Percentiles rank a stretch among this genome's conserved stretches.
Evolutionary conservation across 805 yeast genomes (phyloP).

Genomic region (Hanseniaspora valbyensis): DNA sequence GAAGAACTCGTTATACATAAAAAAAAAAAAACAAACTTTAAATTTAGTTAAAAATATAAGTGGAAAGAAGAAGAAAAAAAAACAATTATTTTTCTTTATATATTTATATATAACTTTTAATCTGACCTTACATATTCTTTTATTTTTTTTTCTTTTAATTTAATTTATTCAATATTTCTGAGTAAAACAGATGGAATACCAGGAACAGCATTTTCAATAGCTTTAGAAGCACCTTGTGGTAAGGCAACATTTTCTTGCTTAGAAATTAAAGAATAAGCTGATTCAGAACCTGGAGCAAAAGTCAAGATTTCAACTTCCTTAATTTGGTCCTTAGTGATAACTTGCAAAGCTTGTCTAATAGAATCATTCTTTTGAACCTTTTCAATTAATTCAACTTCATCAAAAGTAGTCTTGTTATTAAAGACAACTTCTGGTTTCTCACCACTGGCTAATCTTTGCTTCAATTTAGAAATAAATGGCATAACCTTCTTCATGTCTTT

Average conservation of each 20-base stretch:
- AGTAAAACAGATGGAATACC: constrained; percentile 84
- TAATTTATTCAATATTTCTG: constrained; percentile 40
- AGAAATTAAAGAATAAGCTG: constrained; percentile 55
- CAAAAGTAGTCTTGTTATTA: constrained; percentile 76
- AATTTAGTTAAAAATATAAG: too few relatives aligned
- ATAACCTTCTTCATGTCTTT: constrained; percentile 94
- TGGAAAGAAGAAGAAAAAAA: too few relatives aligned
- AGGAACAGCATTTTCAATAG: constrained; percentile 75
- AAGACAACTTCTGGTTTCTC: constrained; percentile 72
- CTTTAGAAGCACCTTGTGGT: constrained; percentile 44
- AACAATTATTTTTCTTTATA: background rate
- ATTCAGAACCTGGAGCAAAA: constrained; percentile 50
- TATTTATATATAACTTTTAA: background rate
- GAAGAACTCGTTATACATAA: too few relatives aligned
- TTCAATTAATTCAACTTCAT: constrained; percentile 37
- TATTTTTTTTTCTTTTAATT: background rate
- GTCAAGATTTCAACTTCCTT: constrained; percentile 48
- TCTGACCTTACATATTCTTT: background rate
- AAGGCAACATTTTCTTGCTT: constrained; percentile 56
- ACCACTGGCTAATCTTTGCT: constrained; percentile 54
- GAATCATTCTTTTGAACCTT: constrained; percentile 34
- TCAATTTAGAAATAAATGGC: constrained; percentile 86
- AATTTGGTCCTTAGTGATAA: constrained; percentile 50
- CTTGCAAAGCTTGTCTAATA: constrained; percentile 44
- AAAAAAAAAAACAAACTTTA: too few relatives aligned